A percentile compares a stretch with the other conserved stretches of the same genome.
Evolutionary conservation across 768 basidiomycete genomes (phyloP).

Genomic region (Suillus hirtellus): DNA sequence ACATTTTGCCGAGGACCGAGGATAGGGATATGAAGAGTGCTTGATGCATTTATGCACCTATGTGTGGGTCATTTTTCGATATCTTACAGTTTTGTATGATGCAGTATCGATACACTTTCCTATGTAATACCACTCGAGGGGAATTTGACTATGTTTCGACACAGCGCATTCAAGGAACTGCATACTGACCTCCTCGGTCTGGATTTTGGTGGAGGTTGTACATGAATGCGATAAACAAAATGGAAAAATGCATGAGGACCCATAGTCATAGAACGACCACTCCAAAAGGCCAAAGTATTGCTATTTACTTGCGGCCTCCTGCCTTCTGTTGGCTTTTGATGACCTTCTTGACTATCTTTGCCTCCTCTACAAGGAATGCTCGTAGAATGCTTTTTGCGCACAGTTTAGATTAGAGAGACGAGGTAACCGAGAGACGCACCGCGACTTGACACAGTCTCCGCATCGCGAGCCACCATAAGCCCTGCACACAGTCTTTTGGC

Average conservation of each 20-base stretch:
- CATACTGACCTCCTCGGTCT: conserved; percentile 15
- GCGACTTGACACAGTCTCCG: conserved; percentile 91
- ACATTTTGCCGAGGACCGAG: conserved; percentile 41
- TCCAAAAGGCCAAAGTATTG: conserved; percentile 7
- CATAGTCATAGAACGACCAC: conserved; percentile 17
- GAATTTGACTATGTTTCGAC: background rate
- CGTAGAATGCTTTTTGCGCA: conserved; percentile 75
- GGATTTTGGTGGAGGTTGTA: conserved; percentile 18
- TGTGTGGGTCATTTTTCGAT: background rate
- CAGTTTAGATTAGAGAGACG: background rate
- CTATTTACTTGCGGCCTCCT: conserved; percentile 23
- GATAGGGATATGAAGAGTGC: conserved; percentile 44
- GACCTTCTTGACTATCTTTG: conserved; percentile 99
- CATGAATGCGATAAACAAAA: conserved; percentile 25
- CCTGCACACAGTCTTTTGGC: conserved; percentile 93
- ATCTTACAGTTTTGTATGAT: background rate
- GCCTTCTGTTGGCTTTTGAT: conserved; percentile 83
- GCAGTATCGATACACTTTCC: background rate
- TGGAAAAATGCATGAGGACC: conserved; percentile 12
- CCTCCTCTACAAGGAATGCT: conserved; percentile 99
- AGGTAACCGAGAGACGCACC: conserved; percentile 52
- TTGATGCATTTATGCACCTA: conserved; percentile 13
- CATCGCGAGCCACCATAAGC: conserved; percentile 99
- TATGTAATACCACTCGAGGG: background rate
- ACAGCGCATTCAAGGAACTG: background rate